Percentiles rank a stretch among this genome's conserved stretches.
phyloP scores from a whole-genome alignment of 805 yeast genomes.

The Brettanomyces custersianus region DNA sequence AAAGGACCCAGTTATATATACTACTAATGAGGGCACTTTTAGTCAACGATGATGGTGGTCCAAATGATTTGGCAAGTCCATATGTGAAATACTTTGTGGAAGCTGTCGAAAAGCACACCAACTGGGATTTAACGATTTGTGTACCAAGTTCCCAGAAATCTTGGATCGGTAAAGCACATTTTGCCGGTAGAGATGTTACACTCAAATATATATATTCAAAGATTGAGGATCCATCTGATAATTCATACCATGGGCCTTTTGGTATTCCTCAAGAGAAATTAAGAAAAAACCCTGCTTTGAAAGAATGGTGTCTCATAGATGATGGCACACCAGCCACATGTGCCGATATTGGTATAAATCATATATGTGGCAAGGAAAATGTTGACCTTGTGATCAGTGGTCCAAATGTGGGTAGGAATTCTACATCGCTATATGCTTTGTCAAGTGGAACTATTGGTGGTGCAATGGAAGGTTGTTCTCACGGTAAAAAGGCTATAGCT shows the following conservation, averaged over 20 bases:
- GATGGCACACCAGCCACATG: constrained; percentile 93
- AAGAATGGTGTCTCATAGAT: constrained; percentile 82
- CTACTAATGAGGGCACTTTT: constrained; percentile 30
- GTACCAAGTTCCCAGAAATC: constrained; percentile 84
- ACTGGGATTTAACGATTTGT: constrained; percentile 80
- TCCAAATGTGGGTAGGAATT: constrained; percentile 92
- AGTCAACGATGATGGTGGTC: constrained; percentile 96
- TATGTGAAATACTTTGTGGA: constrained; percentile 76
- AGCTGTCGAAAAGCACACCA: constrained; percentile 51
- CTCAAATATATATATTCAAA: constrained; percentile 60
- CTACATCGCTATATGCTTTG: constrained; percentile 79
- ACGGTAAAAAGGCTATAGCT: constrained; percentile 65
- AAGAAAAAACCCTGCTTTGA: constrained; percentile 30
- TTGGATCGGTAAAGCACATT: constrained; percentile 97
- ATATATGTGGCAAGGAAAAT: constrained; percentile 44
- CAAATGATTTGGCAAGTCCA: constrained; percentile 70
- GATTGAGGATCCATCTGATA: constrained; percentile 33
- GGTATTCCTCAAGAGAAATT: constrained; percentile 37
- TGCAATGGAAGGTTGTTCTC: constrained; percentile 85
- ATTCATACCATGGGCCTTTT: constrained; percentile 62
- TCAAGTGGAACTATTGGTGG: constrained; percentile 97
- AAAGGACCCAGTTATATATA: too few relatives aligned
- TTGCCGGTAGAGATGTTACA: constrained; percentile 62
- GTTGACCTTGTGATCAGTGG: constrained; percentile 89
- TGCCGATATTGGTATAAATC: constrained; percentile 80